Conservation (phyloP, 108 stramenopile genomes). For the Fragilaria radians region DNA sequence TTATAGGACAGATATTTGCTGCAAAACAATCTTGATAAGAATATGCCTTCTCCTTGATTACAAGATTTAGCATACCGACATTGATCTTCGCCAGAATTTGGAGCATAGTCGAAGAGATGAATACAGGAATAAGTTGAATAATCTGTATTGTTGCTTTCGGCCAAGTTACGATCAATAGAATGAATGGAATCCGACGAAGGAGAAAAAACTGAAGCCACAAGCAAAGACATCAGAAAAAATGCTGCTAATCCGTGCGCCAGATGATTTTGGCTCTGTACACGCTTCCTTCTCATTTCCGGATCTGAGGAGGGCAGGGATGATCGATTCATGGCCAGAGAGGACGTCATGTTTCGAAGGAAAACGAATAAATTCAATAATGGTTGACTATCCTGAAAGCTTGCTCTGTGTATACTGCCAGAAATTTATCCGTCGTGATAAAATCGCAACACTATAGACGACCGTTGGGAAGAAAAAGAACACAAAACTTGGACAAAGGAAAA, state of each 20-base stretch:
- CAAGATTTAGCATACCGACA: conserved; percentile 70
- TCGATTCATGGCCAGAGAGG: too few relatives aligned
- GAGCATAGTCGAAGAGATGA: conserved; percentile 23
- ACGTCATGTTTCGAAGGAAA: too few relatives aligned
- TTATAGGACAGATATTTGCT: conserved; percentile 15
- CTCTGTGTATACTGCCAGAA: too few relatives aligned
- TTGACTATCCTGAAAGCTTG: too few relatives aligned
- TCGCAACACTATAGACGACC: too few relatives aligned
- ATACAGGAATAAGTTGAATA: conserved; percentile 37
- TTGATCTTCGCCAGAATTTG: conserved; percentile 37
- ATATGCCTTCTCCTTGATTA: conserved; percentile 56
- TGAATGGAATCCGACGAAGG: background rate
- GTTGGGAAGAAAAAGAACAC: too few relatives aligned
- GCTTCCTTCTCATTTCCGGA: background rate
- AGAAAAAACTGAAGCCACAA: background rate
- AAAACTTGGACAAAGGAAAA: too few relatives aligned
- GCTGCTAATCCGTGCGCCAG: background rate
- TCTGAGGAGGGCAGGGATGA: too few relatives aligned
- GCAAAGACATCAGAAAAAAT: background rate
- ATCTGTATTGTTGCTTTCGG: conserved; percentile 14
- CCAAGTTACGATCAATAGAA: background rate
- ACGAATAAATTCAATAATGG: too few relatives aligned
- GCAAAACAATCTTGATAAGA: conserved; percentile 70
- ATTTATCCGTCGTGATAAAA: too few relatives aligned
- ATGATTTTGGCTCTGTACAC: background rate